phyloP scores from a whole-genome alignment of 768 basidiomycete species.

The Termitomyces sp. region DNA sequence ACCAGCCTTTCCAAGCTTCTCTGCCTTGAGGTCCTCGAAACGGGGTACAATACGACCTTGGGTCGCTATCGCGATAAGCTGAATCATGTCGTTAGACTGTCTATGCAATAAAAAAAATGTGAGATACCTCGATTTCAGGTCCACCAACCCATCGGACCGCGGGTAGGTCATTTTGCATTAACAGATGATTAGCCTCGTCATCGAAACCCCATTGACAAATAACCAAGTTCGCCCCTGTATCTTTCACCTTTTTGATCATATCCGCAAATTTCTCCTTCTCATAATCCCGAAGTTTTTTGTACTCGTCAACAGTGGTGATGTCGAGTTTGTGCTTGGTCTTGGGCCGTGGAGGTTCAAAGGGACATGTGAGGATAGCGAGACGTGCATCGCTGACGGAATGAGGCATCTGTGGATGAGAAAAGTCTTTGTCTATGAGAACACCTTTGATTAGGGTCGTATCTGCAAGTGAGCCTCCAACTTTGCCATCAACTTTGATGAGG shows the following conservation, averaged over 20 bases:
- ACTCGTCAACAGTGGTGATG: constrained; percentile 95
- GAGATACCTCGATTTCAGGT: constrained; percentile 90
- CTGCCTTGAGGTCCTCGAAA: constrained; percentile 90
- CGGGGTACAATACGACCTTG: constrained; percentile 97
- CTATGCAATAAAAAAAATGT: background rate
- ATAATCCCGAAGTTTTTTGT: constrained; percentile 89
- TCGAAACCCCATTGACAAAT: constrained; percentile 99
- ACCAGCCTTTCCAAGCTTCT: constrained; percentile 91
- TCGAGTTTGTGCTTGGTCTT: constrained; percentile 99
- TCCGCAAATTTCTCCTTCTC: constrained; percentile 95
- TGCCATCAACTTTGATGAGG: constrained; percentile 98
- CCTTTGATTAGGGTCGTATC: constrained; percentile 95
- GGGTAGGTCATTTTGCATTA: constrained; percentile 97
- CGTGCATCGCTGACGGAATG: constrained; percentile 81
- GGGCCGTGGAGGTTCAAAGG: constrained; percentile 97
- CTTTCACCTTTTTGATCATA: constrained; percentile 96
- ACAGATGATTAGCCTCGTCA: constrained; percentile 95
- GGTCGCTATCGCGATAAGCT: constrained; percentile 98
- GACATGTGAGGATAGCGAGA: constrained; percentile 95
- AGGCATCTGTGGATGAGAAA: constrained; percentile 99
- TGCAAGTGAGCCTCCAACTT: constrained; percentile 94
- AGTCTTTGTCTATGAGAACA: constrained; percentile 99
- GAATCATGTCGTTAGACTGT: constrained; percentile 5
- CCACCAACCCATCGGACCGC: constrained; percentile 99
- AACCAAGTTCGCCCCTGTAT: constrained; percentile 95